phyloP scores from a whole-genome alignment of 768 basidiomycete genomes.

The Russula olivacea region DNA sequence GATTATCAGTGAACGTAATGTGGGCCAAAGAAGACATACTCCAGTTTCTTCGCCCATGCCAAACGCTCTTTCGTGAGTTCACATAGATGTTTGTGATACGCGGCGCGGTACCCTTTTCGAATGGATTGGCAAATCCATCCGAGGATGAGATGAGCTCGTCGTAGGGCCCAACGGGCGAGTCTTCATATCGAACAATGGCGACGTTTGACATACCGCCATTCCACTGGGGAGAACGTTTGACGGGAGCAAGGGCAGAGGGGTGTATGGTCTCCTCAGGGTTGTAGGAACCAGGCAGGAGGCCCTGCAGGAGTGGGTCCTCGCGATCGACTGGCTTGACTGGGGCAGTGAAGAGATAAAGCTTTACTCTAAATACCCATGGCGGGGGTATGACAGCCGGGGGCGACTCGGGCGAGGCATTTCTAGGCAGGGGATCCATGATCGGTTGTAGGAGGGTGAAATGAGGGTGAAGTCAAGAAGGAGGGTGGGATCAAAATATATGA shows the following conservation, averaged over 20 bases:
- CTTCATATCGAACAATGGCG: constrained; percentile 13
- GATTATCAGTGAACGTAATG: background rate
- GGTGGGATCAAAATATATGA: background rate
- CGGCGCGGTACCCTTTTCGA: background rate
- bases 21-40: background rate
- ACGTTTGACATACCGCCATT: constrained; percentile 2
- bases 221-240: constrained; percentile 6
- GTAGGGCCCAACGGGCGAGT: constrained; percentile 21
- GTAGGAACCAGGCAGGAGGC: constrained; percentile 19
- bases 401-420: background rate
- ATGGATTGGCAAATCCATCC: constrained; percentile 1
- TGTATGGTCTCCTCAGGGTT: constrained; percentile 14
- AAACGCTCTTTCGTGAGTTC: constrained; percentile 1
- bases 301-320: constrained; percentile 15
- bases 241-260: constrained; percentile 14
- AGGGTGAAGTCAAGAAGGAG: too few species aligned
- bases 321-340: constrained; percentile 5
- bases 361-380: constrained; percentile 15
- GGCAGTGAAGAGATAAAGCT: constrained; percentile 9
- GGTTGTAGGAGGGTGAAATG: background rate
- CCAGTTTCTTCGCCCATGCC: constrained; percentile 21
- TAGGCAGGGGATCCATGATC: background rate
- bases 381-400: constrained; percentile 5
- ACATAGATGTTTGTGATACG: constrained; percentile 23
- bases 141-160: constrained; percentile 14